Evolutionary conservation across 2,329 filamentous ascomycete species (phyloP), one percentile per base, ranked within the genome.

Genomic region (Diaporthe vaccinii): DNA sequence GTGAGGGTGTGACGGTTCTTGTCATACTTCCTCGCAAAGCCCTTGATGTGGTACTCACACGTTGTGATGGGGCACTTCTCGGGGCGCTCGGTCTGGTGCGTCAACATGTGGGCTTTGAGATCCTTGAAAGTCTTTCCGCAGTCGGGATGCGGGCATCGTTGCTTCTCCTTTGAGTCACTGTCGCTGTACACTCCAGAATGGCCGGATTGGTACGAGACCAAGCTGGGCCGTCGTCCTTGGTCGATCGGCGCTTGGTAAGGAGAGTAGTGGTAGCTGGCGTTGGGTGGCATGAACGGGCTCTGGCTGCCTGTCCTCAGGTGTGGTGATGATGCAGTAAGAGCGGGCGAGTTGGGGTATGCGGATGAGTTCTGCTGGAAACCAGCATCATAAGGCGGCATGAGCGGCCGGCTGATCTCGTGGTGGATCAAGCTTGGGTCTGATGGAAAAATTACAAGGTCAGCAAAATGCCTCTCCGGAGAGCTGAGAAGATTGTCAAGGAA

Each of bases 1-100:
- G 96, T 98, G 77, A 98, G 85, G 7, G 95, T 98, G 84, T 98
- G 96, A 59, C 96, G 89, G 85, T 98, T 98, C 89, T 98, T 98
- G 87, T 98, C 96, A 83, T 98, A 98, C 85, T 98, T 98, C 80
- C 96, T 90, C 15, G 96, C 95, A 82, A 98, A 98, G 5, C 96
- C 96, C 85, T 98, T 98, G 81, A 90, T 87, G 86, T 98, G 93
- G 85, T 98, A 98, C 81, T 98, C 95, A 87, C 96, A 98, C 0
- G 93, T 97, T 75, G 93, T 89, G 79, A 98, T 98, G 1, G 96
- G 96, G 85, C 96, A 98, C 86, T 98, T 98, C 83, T 98, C 95
- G 0, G 96, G 96, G 34, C 96, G 90, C 86, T 98, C 95, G 75
- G 92, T 93, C 84, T 97, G 94, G 84, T 98, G 96, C 0, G 96